Percentiles rank a stretch among this genome's conserved stretches.
These are phyloP conservation scores for Kalanchoe fedtschenkoi DNA, from an alignment of 164 flowering plant genomes.

Conservation along the genomic window DNA sequence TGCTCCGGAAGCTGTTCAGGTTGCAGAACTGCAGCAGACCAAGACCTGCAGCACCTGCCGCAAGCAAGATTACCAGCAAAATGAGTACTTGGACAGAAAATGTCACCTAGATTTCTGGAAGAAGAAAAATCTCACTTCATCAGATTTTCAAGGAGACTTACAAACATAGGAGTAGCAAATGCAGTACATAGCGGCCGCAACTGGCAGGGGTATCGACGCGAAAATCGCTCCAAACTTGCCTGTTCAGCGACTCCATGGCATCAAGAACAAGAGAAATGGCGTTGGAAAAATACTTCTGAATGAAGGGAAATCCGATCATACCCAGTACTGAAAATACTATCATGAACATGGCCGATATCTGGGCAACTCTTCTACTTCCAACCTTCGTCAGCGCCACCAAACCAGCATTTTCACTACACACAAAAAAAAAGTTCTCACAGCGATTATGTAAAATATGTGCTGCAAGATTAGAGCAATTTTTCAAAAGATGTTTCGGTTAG, in stretches of 20 bases:
- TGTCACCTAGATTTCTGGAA: no score
- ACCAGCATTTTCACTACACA: constrained; percentile 69
- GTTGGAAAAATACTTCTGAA: no score
- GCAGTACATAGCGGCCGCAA: constrained; percentile 38
- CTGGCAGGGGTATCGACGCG: constrained; percentile 36
- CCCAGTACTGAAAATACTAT: constrained; percentile 69
- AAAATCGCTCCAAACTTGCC: constrained; percentile 41
- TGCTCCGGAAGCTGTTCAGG: constrained; percentile 41
- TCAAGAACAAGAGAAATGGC: background rate
- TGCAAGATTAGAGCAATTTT: background rate
- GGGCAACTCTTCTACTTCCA: constrained; percentile 70
- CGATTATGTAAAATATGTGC: background rate
- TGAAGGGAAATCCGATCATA: constrained; percentile 14
- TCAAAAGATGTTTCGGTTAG: background rate
- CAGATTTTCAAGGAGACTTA: constrained; percentile 23
- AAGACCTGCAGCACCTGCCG: constrained; percentile 39
- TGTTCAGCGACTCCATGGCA: constrained; percentile 6
- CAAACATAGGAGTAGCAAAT: constrained; percentile 50
- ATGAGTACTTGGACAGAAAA: background rate
- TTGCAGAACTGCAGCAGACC: constrained; percentile 48
- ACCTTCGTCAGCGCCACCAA: constrained; percentile 60
- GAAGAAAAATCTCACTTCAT: no score
- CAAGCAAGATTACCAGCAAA: background rate
- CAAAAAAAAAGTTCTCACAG: background rate
- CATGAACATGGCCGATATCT: constrained; percentile 64